phyloP scores from a whole-genome alignment of 306 rosid species.

The Cercis canadensis region DNA sequence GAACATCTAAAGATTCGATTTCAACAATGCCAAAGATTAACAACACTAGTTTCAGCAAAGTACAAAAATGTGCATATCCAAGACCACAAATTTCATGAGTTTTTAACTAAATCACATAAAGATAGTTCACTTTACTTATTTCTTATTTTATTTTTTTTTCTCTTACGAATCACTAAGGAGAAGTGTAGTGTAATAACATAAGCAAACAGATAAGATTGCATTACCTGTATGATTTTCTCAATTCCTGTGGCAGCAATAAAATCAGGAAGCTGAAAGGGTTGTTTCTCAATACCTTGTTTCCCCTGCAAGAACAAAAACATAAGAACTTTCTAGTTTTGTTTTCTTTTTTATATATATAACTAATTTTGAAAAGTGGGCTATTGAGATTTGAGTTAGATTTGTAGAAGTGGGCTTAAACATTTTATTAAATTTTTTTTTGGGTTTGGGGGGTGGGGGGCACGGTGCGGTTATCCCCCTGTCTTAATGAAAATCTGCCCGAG shows the following conservation, averaged over 20 bases:
- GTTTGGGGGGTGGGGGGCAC: no score
- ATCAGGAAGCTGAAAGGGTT: constrained; percentile 74
- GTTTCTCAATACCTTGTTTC: constrained; percentile 72
- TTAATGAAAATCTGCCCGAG: no score
- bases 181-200: neutral
- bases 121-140: neutral
- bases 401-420: no score
- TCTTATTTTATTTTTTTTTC: neutral
- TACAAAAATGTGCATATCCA: constrained; percentile 23
- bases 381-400: no score
- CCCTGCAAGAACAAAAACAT: constrained; percentile 47
- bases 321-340: no score
- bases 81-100: neutral
- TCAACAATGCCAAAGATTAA: neutral
- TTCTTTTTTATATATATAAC: no score
- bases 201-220: neutral
- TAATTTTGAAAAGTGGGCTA: no score
- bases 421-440: no score
- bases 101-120: neutral
- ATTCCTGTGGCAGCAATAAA: constrained; percentile 76
- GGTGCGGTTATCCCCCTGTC: no score
- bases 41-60: neutral
- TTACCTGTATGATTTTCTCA: constrained; percentile 75
- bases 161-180: neutral
- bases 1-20: neutral